These are phyloP conservation scores for Cnidoscolus chayamansa DNA, from an alignment of 441 rosid species.

Conservation along the genomic window DNA sequence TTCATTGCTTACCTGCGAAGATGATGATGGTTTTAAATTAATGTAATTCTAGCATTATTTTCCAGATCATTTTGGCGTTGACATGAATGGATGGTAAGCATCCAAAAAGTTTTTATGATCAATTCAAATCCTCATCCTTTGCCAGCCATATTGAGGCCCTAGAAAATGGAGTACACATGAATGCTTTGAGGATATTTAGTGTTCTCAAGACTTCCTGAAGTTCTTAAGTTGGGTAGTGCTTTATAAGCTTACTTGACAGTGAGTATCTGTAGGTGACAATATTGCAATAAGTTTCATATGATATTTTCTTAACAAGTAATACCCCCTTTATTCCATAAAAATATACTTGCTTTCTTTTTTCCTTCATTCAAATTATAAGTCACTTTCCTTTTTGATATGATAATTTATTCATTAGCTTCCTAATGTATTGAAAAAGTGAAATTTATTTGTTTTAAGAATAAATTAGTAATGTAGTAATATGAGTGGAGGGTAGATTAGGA, in stretches of 20 bases:
- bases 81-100: conserved; percentile 3
- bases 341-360: too few species aligned
- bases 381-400: too few species aligned
- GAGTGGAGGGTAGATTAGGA: too few species aligned
- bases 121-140: conserved; percentile 2
- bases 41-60: neutral
- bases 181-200: neutral
- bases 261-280: neutral
- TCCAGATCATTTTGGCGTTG: neutral
- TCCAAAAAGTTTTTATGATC: neutral
- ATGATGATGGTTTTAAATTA: neutral
- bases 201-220: neutral
- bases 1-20: neutral
- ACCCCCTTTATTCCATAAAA: too few species aligned
- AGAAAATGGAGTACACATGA: neutral
- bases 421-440: too few species aligned
- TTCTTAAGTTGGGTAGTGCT: conserved; percentile 1
- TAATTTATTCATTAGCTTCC: too few species aligned
- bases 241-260: neutral
- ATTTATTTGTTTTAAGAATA: too few species aligned
- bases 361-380: too few species aligned
- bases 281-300: neutral
- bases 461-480: too few species aligned
- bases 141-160: neutral
- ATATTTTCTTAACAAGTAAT: neutral